Evolutionary conservation across 2,329 filamentous ascomycete genomes (phyloP).

Genomic region (Aspergillus ochraceoroseus): DNA sequence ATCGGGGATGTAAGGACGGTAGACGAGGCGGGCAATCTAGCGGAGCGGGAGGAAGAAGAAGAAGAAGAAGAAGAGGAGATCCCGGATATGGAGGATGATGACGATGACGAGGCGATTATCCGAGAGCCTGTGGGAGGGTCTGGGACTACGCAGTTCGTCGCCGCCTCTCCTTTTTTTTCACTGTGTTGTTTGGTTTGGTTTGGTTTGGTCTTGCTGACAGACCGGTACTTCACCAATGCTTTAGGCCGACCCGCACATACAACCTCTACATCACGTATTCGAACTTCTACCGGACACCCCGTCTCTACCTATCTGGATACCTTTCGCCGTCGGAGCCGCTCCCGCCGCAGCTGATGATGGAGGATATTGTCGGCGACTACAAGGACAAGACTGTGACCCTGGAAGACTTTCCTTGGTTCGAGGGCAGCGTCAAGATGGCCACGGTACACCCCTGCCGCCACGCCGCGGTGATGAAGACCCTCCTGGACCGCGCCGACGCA

Average conservation of each 20-base stretch:
- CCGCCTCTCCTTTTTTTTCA: not conserved
- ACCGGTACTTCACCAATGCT: too few species aligned
- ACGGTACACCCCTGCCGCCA: conserved; percentile 97
- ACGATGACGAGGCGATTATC: conserved; percentile 94
- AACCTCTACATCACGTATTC: conserved; percentile 98
- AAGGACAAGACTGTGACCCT: conserved; percentile 98
- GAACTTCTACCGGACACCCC: conserved; percentile 91
- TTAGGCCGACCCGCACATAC: conserved; percentile 81
- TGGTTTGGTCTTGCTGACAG: conserved; percentile 6
- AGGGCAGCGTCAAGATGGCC: conserved; percentile 88
- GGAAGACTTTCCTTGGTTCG: conserved; percentile 94
- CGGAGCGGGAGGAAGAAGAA: conserved; percentile 51
- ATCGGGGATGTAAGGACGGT: conserved; percentile 79
- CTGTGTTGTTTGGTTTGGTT: conserved; percentile 3
- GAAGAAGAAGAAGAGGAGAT: conserved; percentile 68
- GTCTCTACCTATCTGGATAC: conserved; percentile 92
- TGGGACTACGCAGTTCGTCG: conserved; percentile 53
- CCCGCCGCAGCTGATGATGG: conserved; percentile 83
- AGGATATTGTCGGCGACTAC: conserved; percentile 93
- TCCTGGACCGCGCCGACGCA: conserved; percentile 90
- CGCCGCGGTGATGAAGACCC: conserved; percentile 94
- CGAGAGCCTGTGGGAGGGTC: conserved; percentile 56
- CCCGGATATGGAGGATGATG: conserved; percentile 97
- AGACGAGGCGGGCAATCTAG: conserved; percentile 82
- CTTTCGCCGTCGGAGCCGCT: conserved; percentile 72